phyloP scores from a whole-genome alignment of 148 eudicot species.

The Silene uniflora region DNA sequence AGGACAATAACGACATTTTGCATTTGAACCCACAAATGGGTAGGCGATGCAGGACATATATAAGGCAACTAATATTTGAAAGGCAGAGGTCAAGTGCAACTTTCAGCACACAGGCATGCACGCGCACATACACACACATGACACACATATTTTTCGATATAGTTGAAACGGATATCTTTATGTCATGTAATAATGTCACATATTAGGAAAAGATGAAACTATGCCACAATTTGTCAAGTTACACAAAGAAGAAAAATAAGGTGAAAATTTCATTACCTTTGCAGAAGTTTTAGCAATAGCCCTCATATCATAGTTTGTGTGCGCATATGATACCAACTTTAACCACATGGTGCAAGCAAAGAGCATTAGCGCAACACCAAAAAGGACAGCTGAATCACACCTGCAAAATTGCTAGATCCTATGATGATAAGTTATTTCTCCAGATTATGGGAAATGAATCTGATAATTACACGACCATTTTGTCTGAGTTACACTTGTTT shows the following conservation, averaged over 20 bases:
- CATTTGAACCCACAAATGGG: not conserved
- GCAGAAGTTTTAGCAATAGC: conserved; percentile 47
- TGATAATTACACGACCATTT: not conserved
- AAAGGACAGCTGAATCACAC: conserved; percentile 87
- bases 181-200: not conserved
- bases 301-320: conserved; percentile 84
- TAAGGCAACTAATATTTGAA: not conserved
- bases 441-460: not conserved
- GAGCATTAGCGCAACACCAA: conserved; percentile 75
- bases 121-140: not conserved
- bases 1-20: conserved; percentile 3
- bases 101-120: not conserved
- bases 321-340: conserved; percentile 90
- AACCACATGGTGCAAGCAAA: conserved; percentile 86
- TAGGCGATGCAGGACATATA: not conserved
- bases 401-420: conserved; percentile 40
- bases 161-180: not conserved
- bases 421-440: conserved; percentile 19
- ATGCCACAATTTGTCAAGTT: not conserved
- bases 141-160: not conserved
- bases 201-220: not conserved
- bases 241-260: not conserved
- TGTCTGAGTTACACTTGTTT: not conserved
- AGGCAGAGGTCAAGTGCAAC: not conserved
- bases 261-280: conserved; percentile 42